Conservation (phyloP, 768 basidiomycete genomes). For the Auricularia sp. region DNA sequence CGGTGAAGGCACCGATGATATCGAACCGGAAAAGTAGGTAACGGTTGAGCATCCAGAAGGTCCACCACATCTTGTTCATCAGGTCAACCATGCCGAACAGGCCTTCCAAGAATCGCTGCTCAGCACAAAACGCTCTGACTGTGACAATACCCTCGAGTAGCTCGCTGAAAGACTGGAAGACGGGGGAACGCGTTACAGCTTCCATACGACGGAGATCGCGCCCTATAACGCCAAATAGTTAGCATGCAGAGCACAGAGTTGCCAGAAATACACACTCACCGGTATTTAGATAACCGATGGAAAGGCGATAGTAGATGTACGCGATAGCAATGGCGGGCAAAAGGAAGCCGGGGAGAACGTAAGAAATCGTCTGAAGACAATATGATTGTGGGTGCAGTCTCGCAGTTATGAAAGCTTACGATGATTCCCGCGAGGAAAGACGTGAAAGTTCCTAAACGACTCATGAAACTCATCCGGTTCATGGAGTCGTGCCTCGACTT, state of each 20-base stretch:
- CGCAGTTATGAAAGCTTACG: neutral
- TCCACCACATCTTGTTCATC: constrained; percentile 18
- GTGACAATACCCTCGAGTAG: constrained; percentile 33
- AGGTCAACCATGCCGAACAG: constrained; percentile 23
- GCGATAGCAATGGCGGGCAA: constrained; percentile 6
- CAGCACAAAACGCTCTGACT: constrained; percentile 25
- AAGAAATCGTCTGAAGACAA: neutral
- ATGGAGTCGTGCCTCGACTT: constrained; percentile 15
- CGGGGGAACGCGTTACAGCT: constrained; percentile 75
- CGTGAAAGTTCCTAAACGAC: constrained; percentile 7
- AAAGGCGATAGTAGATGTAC: constrained; percentile 3
- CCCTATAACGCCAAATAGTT: constrained; percentile 22
- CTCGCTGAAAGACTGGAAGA: constrained; percentile 75
- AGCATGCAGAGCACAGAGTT: constrained; percentile 31
- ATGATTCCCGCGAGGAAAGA: constrained; percentile 7
- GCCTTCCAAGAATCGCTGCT: constrained; percentile 20
- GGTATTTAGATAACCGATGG: constrained; percentile 2
- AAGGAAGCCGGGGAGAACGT: constrained; percentile 7
- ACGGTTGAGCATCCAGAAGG: constrained; percentile 14
- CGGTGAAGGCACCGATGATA: constrained; percentile 3
- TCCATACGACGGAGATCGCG: constrained; percentile 86
- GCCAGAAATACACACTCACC: too few relatives aligned
- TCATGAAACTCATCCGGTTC: too few relatives aligned
- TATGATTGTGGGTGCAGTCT: neutral
- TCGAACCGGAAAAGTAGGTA: constrained; percentile 17